Evolutionary conservation across 2,329 filamentous ascomycete genomes (phyloP).

Genomic region (Aureobasidium sp.): DNA sequence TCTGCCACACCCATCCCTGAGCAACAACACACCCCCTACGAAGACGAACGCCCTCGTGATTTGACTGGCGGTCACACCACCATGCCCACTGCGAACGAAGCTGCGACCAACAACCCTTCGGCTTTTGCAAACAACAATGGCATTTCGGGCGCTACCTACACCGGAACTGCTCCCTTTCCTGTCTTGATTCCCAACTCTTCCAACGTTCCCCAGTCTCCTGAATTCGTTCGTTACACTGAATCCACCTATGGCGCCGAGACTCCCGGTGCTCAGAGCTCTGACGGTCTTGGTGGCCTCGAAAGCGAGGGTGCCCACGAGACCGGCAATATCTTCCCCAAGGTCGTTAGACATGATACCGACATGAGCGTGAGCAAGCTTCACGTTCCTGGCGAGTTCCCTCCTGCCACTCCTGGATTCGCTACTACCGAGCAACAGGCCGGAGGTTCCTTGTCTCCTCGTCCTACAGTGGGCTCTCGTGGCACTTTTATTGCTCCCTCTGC

Average conservation of each 20-base stretch:
- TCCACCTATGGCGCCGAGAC: neutral
- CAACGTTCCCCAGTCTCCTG: constrained; percentile 2
- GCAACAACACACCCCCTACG: neutral
- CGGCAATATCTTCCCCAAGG: constrained; percentile 43
- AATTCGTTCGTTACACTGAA: neutral
- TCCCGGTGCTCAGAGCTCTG: neutral
- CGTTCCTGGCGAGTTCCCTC: constrained; percentile 56
- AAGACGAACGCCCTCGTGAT: neutral
- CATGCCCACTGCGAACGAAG: neutral
- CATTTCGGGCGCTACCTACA: constrained; percentile 6
- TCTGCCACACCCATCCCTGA: neutral
- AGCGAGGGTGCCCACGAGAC: constrained; percentile 29
- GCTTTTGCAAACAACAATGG: neutral
- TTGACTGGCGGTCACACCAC: constrained; percentile 1
- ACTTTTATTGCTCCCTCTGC: constrained; percentile 2
- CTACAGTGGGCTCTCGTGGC: neutral
- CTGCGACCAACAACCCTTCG: neutral
- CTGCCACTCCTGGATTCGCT: neutral
- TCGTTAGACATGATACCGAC: constrained; percentile 41
- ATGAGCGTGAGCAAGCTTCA: constrained; percentile 57
- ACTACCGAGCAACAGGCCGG: neutral
- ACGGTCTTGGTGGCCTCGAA: constrained; percentile 27
- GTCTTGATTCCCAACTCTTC: neutral
- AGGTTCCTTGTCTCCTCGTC: neutral
- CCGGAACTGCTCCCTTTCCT: constrained; percentile 1